phyloP scores from a whole-genome alignment of 192 early-diverging fungal species.

The Backusella luteola region DNA sequence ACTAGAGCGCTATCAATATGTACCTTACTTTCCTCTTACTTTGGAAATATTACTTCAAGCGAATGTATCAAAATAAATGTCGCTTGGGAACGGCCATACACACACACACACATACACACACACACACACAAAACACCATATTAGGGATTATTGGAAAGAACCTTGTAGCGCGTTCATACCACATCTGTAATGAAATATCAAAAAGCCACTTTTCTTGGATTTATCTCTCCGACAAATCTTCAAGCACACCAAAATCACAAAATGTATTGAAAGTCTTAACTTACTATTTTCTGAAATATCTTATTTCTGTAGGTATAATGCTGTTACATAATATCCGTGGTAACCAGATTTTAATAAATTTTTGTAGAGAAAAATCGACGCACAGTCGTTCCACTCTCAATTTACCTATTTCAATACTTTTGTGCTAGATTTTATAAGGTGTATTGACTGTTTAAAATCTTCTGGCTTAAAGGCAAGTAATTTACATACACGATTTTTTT shows the following conservation, averaged over 20 bases:
- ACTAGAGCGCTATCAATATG: too few relatives aligned
- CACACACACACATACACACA: too few relatives aligned
- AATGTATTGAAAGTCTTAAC: neutral
- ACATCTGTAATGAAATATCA: neutral
- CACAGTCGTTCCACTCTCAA: too few relatives aligned
- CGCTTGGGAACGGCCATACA: too few relatives aligned
- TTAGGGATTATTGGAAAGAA: too few relatives aligned
- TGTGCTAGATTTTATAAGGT: neutral
- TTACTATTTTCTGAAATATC: neutral
- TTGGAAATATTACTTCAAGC: too few relatives aligned
- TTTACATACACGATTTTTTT: neutral
- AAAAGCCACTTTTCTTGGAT: neutral
- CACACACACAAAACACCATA: too few relatives aligned
- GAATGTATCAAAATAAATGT: too few relatives aligned
- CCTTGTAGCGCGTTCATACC: neutral
- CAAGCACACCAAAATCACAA: neutral
- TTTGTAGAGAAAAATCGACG: neutral
- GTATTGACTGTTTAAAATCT: neutral
- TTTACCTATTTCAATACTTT: neutral
- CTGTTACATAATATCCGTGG: neutral
- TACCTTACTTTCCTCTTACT: too few relatives aligned
- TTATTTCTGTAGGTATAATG: neutral
- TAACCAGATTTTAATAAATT: neutral
- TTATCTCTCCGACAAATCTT: neutral
- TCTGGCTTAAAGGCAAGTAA: neutral